Base-by-base conservation (phyloP, 1,139 yeast genomes). In the Nakaseomyces sp. region DNA sequence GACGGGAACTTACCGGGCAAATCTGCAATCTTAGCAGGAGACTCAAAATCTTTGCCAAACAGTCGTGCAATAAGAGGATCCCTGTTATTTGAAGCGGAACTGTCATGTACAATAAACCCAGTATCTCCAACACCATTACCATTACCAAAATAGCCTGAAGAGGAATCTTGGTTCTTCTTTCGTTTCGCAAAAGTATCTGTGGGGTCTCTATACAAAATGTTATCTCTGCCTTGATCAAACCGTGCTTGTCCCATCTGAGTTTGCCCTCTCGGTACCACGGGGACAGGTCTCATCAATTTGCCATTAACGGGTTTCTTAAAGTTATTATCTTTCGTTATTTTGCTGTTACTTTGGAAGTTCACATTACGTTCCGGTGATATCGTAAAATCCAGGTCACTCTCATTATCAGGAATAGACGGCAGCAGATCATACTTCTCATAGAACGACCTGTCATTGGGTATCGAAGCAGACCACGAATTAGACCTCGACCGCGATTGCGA, bases 391-490 rank as follows among this genome's bases (percentile, higher is more conserved):
- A 8, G 28, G 22, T 45, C 37, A 32, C 42, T 16, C 29, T 45
- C 41, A 40, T 37, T 43, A 41, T 44, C 46, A 13, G 47, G 45
- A 18, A 50, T 53, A 25, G 52, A 48, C 32, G 37, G 39, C 16
- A 60, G 44, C 8, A 60, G 44, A 30, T 59, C 64, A 43, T 54
- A 57, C 32, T 50, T 52, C 36, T 52, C 41, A 37, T 55, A 51
- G 41, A 57, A 58, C 4, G 53, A 48, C 3, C 29, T 7, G 5
- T 36, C 30, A 9, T 37, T 26, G 9, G 53, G 37, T 25, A 54
- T 56, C 19, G 51, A 41, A n/a, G 54, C 57, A 13, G 55, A 51
- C 45, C 54, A 46, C 2, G 61, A 57, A 30, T 50, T 56, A 1
- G 62, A 55, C 38, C 62, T 50, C 3, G 42, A 36, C 22, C 44